Percentiles rank a stretch among this genome's conserved stretches.
Conservation (phyloP, 352 stramenopile species). For the Phytophthora sp. region DNA sequence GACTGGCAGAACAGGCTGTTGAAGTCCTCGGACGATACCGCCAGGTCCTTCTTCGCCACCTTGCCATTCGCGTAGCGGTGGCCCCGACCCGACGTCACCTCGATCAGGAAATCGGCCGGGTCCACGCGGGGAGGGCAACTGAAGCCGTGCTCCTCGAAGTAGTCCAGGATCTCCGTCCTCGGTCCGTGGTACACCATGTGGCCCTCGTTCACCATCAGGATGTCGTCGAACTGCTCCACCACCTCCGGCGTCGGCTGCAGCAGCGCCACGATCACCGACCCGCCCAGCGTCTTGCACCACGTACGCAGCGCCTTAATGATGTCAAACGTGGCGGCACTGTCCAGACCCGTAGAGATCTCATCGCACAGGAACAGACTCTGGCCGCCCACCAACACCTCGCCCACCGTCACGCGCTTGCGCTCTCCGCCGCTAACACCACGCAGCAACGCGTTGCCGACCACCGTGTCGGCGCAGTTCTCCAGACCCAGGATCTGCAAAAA, state of each 20-base stretch:
- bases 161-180: constrained; percentile 64
- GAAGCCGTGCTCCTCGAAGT: constrained; percentile 88
- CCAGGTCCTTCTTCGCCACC: constrained; percentile 29
- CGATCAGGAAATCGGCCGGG: constrained; percentile 72
- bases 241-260: constrained; percentile 88
- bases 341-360: constrained; percentile 94
- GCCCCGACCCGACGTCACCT: constrained; percentile 65
- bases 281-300: constrained; percentile 48
- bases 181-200: constrained; percentile 94
- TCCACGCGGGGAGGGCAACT: constrained; percentile 65
- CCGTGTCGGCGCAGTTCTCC: constrained; percentile 88
- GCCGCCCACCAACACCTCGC: constrained; percentile 48
- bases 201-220: constrained; percentile 94
- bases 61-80: constrained; percentile 48
- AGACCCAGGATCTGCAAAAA: constrained; percentile 89
- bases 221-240: constrained; percentile 95
- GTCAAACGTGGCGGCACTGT: constrained; percentile 88
- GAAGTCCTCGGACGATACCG: constrained; percentile 50
- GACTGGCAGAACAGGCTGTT: constrained; percentile 62
- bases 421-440: constrained; percentile 93
- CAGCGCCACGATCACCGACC: constrained; percentile 39
- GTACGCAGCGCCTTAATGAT: constrained; percentile 77
- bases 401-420: constrained; percentile 87
- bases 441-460: constrained; percentile 88
- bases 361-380: constrained; percentile 87